Base-by-base conservation (phyloP, 305 asterid genomes). In the Fraxinus xanthoxyloides region DNA sequence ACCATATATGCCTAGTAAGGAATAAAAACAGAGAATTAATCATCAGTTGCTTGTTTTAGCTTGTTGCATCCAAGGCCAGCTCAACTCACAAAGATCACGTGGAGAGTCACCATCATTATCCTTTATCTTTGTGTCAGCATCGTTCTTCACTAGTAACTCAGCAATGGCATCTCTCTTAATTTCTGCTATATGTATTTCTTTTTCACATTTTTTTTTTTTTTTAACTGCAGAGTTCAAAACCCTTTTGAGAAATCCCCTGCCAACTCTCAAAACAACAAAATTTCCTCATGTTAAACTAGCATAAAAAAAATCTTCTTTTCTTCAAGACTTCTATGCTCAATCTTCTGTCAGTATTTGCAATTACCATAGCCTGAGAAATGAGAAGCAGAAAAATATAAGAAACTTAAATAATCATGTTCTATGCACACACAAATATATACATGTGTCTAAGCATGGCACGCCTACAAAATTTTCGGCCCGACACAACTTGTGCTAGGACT, bases 41-140 rank as follows among this genome's bases (percentile, higher is more conserved):
- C 72, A 24, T 65, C 34, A 61, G 31, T 0, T 0, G 15, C 72
- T 26, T 2, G 84, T 82, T 0, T 5, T 65, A 65, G 35, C n/a
- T 26, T 65, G 85, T 83, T 83, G 85, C 90, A 92, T 73, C 89
- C 98, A 94, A n/a, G 94, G 93, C 98, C 97, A 94, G 80, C 88
- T 85, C 56, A 84, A 81, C 48, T 91, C 97, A 34, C 98, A 91
- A 56, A 94, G 90, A 87, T 94, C 99, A 77, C 86, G 83, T 0
- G 99, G 94, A 24, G 91, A 86, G 59, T 87, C 87, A 28, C 98
- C 99, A 7, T 97, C 99, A n/a, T 88, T 84, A 88, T 93, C 98
- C 79, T 82, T 89, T 15, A 92, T 84, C 73, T 86, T 92, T 77
- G 82, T 79, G 85, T 92, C 94, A 7, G 97, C 98, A 13, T 93